Evolutionary conservation across 768 basidiomycete species (phyloP).

Genomic region (Sarcomyxa edulis): DNA sequence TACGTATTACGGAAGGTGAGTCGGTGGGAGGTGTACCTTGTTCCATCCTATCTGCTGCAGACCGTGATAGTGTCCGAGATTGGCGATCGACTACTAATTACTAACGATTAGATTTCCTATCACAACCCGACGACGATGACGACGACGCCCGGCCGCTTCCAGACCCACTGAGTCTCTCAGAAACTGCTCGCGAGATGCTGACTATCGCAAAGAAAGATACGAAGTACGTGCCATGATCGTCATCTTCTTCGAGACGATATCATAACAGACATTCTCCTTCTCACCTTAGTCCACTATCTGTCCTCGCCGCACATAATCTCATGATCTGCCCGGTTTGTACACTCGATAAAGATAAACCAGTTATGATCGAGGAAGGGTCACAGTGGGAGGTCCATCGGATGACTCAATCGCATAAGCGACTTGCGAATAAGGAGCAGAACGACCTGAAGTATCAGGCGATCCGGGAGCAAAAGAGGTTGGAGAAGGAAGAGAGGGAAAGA

Average conservation of each 20-base stretch:
- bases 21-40: not conserved
- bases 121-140: too few relatives aligned
- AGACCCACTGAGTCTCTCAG: conserved; percentile 52
- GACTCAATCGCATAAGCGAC: conserved; percentile 52
- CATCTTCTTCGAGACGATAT: not conserved
- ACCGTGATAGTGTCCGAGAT: too few relatives aligned
- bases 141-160: too few relatives aligned
- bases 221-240: conserved; percentile 29
- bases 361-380: conserved; percentile 54
- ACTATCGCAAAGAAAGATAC: conserved; percentile 35
- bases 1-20: conserved; percentile 44
- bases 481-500: too few relatives aligned
- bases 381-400: conserved; percentile 54
- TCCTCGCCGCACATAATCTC: conserved; percentile 52
- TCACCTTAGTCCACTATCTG: conserved; percentile 45
- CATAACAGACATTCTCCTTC: conserved; percentile 1
- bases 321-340: conserved; percentile 63
- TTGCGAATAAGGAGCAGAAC: conserved; percentile 30
- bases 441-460: too few relatives aligned
- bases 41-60: not conserved
- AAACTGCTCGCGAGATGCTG: conserved; percentile 49
- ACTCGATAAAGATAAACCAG: conserved; percentile 45
- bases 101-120: too few relatives aligned
- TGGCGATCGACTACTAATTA: too few relatives aligned
- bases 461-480: too few relatives aligned